Evolutionary conservation across 2,329 filamentous ascomycete genomes (phyloP).

Genomic region (Colletotrichum sp.): DNA sequence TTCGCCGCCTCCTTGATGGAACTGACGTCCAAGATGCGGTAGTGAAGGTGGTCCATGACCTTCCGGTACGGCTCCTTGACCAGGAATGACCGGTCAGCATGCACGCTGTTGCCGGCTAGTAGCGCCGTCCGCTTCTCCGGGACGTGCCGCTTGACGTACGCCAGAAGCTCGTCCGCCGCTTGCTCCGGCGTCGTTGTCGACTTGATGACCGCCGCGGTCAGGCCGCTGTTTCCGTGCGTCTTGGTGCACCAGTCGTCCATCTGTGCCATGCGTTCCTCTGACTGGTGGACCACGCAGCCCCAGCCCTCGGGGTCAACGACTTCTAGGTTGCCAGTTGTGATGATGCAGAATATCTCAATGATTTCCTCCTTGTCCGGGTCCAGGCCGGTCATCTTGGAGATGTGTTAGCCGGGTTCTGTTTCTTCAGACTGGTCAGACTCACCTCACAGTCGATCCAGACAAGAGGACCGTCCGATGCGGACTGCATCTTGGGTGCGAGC

Average conservation of each 20-base stretch:
- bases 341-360: conserved; percentile 89
- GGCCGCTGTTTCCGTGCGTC: conserved; percentile 81
- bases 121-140: conserved; percentile 71
- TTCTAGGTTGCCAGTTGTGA: conserved; percentile 82
- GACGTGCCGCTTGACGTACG: conserved; percentile 77
- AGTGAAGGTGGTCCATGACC: conserved; percentile 80
- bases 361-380: conserved; percentile 80
- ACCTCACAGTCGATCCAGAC: conserved; percentile 84
- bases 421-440: conserved; percentile 10
- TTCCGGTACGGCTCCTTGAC: conserved; percentile 73
- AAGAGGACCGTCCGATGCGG: conserved; percentile 59
- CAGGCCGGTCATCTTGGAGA: conserved; percentile 86
- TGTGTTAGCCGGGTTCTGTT: neutral
- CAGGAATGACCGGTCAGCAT: conserved; percentile 87
- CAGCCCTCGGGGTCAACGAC: conserved; percentile 79
- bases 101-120: conserved; percentile 91
- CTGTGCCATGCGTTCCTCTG: conserved; percentile 69
- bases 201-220: conserved; percentile 76
- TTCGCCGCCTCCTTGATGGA: conserved; percentile 88
- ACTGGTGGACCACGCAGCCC: conserved; percentile 79
- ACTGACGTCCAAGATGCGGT: conserved; percentile 92
- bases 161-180: conserved; percentile 75
- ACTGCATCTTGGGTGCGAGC: neutral
- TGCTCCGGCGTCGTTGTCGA: conserved; percentile 75
- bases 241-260: conserved; percentile 91